Conservation (phyloP, 768 basidiomycete genomes). For the Pleurotus pulmonarius region DNA sequence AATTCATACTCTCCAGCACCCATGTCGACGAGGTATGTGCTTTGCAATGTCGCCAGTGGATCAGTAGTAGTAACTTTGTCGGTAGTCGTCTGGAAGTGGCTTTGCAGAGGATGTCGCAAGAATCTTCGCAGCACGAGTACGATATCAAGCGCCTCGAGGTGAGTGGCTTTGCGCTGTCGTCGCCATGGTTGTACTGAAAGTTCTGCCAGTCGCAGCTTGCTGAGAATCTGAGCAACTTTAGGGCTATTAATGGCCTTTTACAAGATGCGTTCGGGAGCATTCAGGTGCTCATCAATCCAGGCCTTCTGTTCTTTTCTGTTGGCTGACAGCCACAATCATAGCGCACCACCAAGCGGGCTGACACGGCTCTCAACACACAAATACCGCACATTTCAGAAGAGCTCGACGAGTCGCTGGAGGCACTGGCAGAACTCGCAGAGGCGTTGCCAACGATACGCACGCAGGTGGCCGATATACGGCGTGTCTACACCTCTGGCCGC, state of each 20-base stretch:
- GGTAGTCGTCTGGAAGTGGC: slow-evolving; percentile 43
- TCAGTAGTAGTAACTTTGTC: neutral
- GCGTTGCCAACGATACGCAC: slow-evolving; percentile 58
- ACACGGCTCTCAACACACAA: slow-evolving; percentile 53
- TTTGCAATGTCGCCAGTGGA: neutral
- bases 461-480: slow-evolving; percentile 58
- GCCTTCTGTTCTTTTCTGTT: neutral
- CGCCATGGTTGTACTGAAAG: neutral
- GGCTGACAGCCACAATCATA: slow-evolving; percentile 19
- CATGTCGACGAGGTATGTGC: slow-evolving; percentile 14
- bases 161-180: slow-evolving; percentile 8
- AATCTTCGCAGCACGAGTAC: slow-evolving; percentile 45
- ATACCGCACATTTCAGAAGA: slow-evolving; percentile 60
- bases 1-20: slow-evolving; percentile 34
- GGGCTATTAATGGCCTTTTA: slow-evolving; percentile 66
- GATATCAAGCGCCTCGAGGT: slow-evolving; percentile 66
- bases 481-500: slow-evolving; percentile 70
- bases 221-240: slow-evolving; percentile 70
- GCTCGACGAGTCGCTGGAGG: slow-evolving; percentile 57
- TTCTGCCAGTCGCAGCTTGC: slow-evolving; percentile 53
- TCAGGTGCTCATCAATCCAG: slow-evolving; percentile 37
- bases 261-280: slow-evolving; percentile 61
- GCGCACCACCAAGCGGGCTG: slow-evolving; percentile 57
- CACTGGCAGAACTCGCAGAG: slow-evolving; percentile 52
- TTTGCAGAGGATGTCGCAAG: slow-evolving; percentile 42